Conservation (phyloP, 1,139 yeast species). For the Trichomonascaceae sp. region DNA sequence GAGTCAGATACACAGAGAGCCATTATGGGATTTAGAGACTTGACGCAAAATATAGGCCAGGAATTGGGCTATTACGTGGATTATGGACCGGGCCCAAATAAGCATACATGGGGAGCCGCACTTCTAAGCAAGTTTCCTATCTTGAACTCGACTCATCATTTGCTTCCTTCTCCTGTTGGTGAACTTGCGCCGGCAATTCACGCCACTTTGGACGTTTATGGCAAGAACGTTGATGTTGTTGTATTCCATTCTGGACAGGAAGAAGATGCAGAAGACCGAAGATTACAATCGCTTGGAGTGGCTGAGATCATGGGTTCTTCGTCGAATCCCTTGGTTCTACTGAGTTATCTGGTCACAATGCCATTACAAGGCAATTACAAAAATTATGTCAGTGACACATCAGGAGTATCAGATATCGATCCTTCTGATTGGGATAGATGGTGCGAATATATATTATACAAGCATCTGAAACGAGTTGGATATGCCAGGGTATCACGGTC, state of each 20-base stretch:
- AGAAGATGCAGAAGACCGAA: slow-evolving; percentile 90
- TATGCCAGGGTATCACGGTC: slow-evolving; percentile 93
- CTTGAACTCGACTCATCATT: slow-evolving; percentile 78
- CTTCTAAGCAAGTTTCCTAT: slow-evolving; percentile 91
- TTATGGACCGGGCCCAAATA: slow-evolving; percentile 96
- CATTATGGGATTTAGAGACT: slow-evolving; percentile 90
- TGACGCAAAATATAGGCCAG: slow-evolving; percentile 87
- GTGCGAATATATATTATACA: slow-evolving; percentile 94
- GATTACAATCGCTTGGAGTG: slow-evolving; percentile 73
- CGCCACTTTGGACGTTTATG: slow-evolving; percentile 89
- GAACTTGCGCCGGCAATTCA: slow-evolving; percentile 97
- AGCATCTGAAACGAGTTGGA: slow-evolving; percentile 79
- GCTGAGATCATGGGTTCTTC: slow-evolving; percentile 76
- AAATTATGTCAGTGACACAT: slow-evolving; percentile 75
- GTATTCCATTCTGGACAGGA: slow-evolving; percentile 99
- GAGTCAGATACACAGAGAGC: slow-evolving; percentile 93
- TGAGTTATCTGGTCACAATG: slow-evolving; percentile 83
- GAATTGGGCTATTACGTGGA: slow-evolving; percentile 93
- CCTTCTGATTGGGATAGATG: slow-evolving; percentile 94
- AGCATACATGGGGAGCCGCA: slow-evolving; percentile 98
- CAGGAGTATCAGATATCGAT: slow-evolving; percentile 91
- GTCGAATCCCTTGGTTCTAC: slow-evolving; percentile 67
- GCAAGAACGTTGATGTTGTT: slow-evolving; percentile 77
- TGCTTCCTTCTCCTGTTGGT: slow-evolving; percentile 94
- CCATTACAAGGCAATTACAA: slow-evolving; percentile 88